A percentile compares a stretch with the other conserved stretches of the same genome.
Conservation (phyloP, 495 filamentous ascomycete genomes). For the Parachaetomium inaequale region DNA sequence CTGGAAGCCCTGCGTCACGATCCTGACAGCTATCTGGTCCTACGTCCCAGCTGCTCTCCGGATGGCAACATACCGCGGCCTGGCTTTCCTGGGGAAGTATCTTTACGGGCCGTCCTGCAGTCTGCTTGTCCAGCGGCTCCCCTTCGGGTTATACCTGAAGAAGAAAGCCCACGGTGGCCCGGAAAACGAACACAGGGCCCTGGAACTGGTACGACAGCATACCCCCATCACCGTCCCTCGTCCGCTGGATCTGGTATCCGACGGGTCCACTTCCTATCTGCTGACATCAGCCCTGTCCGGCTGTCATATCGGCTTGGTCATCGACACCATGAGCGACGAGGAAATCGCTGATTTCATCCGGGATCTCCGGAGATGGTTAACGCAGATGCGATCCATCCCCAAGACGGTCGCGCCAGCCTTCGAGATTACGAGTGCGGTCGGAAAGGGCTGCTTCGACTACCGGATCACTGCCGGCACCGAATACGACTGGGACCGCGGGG, state of each 20-base stretch:
- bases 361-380: not conserved
- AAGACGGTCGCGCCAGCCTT: not conserved
- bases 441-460: not conserved
- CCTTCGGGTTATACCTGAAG: constrained; percentile 2
- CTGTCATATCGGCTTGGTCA: not conserved
- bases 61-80: not conserved
- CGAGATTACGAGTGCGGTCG: not conserved
- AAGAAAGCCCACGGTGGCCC: not conserved
- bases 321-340: constrained; percentile 3
- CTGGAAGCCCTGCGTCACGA: not conserved
- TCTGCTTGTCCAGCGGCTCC: not conserved
- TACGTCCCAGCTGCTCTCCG: not conserved
- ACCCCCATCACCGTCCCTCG: not conserved
- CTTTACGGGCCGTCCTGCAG: not conserved
- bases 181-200: not conserved
- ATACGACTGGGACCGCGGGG: not conserved
- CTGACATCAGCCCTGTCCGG: not conserved
- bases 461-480: not conserved
- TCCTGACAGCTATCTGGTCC: not conserved
- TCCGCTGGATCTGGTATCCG: not conserved
- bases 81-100: not conserved
- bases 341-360: not conserved
- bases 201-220: not conserved
- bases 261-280: not conserved
- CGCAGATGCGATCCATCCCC: not conserved